Conservation (phyloP, 2,329 filamentous ascomycete genomes). For the Colletotrichum graminicola region DNA sequence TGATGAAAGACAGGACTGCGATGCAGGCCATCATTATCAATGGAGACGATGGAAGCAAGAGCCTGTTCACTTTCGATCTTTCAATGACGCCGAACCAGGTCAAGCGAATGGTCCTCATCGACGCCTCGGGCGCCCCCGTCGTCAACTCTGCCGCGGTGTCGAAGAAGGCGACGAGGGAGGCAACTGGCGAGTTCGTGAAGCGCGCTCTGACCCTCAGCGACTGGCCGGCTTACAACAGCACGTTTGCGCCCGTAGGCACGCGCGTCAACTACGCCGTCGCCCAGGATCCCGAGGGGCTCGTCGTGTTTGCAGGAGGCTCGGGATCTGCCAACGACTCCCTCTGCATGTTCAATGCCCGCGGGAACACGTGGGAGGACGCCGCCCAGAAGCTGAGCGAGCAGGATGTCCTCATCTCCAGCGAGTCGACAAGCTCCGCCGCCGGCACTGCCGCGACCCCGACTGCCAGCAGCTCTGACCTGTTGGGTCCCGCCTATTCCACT, state of each 20-base stretch:
- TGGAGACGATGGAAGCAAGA: conserved; percentile 81
- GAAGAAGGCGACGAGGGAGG: conserved; percentile 26
- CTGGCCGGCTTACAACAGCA: conserved; percentile 85
- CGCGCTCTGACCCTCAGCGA: conserved; percentile 68
- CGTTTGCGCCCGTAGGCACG: conserved; percentile 73
- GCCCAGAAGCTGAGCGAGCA: conserved; percentile 70
- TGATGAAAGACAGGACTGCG: conserved; percentile 68
- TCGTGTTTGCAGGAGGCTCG: conserved; percentile 72
- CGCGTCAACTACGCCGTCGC: conserved; percentile 81
- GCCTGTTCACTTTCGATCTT: conserved; percentile 83
- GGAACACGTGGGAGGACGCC: conserved; percentile 84
- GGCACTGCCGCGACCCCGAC: conserved; percentile 48
- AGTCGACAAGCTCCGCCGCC: conserved; percentile 48
- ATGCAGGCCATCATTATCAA: conserved; percentile 75
- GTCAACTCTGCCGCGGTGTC: conserved; percentile 59
- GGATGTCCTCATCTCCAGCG: conserved; percentile 50
- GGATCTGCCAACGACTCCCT: conserved; percentile 79
- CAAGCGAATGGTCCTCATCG: conserved; percentile 75
- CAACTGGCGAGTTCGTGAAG: conserved; percentile 26
- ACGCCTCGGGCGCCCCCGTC: conserved; percentile 68
- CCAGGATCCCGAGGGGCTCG: conserved; percentile 71
- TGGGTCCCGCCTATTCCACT: conserved; percentile 37
- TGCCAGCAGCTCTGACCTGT: conserved; percentile 47
- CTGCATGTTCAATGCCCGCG: conserved; percentile 79
- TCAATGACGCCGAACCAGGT: conserved; percentile 80